Percentiles rank a stretch among this genome's conserved stretches.
Conservation (phyloP, 192 early-diverging fungal genomes). For the Linderina pennispora region DNA sequence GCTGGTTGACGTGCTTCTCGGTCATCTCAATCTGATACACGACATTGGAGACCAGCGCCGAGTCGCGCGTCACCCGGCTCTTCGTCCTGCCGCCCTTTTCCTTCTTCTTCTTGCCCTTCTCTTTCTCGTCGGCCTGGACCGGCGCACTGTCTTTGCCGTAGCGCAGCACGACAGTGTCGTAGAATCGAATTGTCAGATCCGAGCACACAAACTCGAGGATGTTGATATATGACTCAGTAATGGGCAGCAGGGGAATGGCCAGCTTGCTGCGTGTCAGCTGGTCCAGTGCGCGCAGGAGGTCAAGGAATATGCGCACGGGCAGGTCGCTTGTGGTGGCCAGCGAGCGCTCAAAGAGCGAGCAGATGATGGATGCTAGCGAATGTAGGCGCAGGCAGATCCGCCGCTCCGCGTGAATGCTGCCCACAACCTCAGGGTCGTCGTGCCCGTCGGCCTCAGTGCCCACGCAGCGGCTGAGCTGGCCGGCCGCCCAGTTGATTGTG, state of each 20-base stretch:
- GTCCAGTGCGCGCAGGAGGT: conserved; percentile 19
- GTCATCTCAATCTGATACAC: conserved; percentile 73
- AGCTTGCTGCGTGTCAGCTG: conserved; percentile 24
- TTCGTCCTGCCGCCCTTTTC: conserved; percentile 15
- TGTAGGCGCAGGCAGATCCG: conserved; percentile 20
- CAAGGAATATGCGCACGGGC: conserved; percentile 18
- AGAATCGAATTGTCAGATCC: conserved; percentile 17
- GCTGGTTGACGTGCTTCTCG: conserved; percentile 64
- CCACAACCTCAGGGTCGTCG: conserved; percentile 9
- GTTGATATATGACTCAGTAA: conserved; percentile 33
- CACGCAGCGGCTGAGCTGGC: conserved; percentile 17
- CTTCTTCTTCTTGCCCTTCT: conserved; percentile 1
- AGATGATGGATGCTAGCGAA: conserved; percentile 14
- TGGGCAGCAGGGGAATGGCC: conserved; percentile 5
- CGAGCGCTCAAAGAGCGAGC: conserved; percentile 11
- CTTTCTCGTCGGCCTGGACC: background rate
- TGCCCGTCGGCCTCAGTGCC: conserved; percentile 4
- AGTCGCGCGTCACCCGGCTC: conserved; percentile 61
- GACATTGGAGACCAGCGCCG: conserved; percentile 63
- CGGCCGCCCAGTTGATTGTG: conserved; percentile 17
- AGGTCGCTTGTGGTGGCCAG: conserved; percentile 12
- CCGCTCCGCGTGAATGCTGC: conserved; percentile 21
- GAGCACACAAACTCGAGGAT: conserved; percentile 19
- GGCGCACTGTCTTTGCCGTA: conserved; percentile 8
- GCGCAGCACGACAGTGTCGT: conserved; percentile 11